Percentiles rank a stretch among this genome's conserved stretches.
phyloP scores from a whole-genome alignment of 805 yeast genomes.

The Wickerhamiella parazyma region DNA sequence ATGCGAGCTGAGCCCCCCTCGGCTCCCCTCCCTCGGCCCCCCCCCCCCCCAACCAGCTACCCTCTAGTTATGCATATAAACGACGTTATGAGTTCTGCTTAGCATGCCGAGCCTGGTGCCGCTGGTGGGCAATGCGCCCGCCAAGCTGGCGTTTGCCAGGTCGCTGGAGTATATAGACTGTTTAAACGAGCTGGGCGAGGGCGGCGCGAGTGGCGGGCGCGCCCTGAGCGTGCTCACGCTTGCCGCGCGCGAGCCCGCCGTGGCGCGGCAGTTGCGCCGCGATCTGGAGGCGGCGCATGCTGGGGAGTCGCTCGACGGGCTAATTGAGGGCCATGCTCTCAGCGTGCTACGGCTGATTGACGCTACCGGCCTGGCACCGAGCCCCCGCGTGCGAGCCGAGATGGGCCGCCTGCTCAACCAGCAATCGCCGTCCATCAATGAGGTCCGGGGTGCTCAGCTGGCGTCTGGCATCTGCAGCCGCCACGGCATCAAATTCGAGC shows the following conservation, averaged over 20 bases:
- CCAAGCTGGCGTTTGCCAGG: not conserved
- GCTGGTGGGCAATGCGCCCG: not conserved
- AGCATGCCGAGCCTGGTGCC: not conserved
- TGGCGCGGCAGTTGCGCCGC: not conserved
- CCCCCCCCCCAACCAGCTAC: no score
- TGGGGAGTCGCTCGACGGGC: not conserved
- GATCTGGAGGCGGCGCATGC: not conserved
- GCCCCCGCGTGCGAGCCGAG: not conserved
- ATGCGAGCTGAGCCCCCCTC: no score
- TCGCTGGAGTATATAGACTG: not conserved
- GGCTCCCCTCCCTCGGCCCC: no score
- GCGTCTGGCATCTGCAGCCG: not conserved
- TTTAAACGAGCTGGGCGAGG: not conserved
- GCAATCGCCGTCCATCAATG: not conserved
- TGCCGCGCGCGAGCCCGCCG: constrained; percentile 7
- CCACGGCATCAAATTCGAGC: not conserved
- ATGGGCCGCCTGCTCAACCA: not conserved
- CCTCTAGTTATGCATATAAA: no score
- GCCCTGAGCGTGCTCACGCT: not conserved
- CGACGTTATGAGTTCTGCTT: no score
- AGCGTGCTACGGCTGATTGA: not conserved
- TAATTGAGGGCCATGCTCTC: not conserved
- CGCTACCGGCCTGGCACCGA: not conserved
- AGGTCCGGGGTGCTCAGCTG: not conserved
- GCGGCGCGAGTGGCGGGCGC: not conserved